A percentile compares a stretch with the other conserved stretches of the same genome.
Conservation (phyloP, 2,329 filamentous ascomycete species). For the Byssothecium circinans region DNA sequence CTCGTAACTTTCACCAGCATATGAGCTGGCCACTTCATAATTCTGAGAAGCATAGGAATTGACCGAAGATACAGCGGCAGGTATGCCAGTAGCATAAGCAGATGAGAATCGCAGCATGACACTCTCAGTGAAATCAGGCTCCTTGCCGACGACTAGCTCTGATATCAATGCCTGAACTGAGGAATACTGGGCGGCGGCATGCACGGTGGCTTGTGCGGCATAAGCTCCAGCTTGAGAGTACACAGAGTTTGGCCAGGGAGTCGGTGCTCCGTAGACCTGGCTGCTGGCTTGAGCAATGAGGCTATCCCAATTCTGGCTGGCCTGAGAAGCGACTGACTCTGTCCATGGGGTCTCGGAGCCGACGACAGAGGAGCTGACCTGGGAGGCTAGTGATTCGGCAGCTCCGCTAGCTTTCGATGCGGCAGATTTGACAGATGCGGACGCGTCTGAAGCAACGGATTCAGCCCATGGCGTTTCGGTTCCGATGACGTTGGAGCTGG, state of each 20-base stretch:
- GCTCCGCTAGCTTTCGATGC: constrained; percentile 54
- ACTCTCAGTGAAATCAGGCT: constrained; percentile 79
- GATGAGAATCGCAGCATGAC: constrained; percentile 71
- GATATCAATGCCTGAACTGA: constrained; percentile 72
- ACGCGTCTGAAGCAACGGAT: constrained; percentile 49
- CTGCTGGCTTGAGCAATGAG: constrained; percentile 67
- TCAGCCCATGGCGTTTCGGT: constrained; percentile 53
- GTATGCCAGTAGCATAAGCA: constrained; percentile 69
- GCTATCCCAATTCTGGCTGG: constrained; percentile 65
- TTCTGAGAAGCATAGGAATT: constrained; percentile 56
- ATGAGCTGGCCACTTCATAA: constrained; percentile 50
- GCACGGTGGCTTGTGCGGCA: constrained; percentile 63
- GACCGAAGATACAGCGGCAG: constrained; percentile 57
- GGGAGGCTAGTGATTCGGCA: constrained; percentile 49
- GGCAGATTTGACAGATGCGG: constrained; percentile 31
- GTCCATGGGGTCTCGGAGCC: constrained; percentile 54
- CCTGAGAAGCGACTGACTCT: constrained; percentile 58
- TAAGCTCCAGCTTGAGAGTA: constrained; percentile 59
- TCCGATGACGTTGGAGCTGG: constrained; percentile 46
- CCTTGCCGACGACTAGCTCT: constrained; percentile 75
- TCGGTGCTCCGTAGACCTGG: constrained; percentile 70
- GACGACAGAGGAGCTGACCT: constrained; percentile 49
- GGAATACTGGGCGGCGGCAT: constrained; percentile 65
- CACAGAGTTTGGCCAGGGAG: constrained; percentile 50
- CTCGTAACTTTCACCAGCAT: constrained; percentile 49